Conservation (phyloP, 202 grass and related monocot genomes). For the Digitaria exilis region DNA sequence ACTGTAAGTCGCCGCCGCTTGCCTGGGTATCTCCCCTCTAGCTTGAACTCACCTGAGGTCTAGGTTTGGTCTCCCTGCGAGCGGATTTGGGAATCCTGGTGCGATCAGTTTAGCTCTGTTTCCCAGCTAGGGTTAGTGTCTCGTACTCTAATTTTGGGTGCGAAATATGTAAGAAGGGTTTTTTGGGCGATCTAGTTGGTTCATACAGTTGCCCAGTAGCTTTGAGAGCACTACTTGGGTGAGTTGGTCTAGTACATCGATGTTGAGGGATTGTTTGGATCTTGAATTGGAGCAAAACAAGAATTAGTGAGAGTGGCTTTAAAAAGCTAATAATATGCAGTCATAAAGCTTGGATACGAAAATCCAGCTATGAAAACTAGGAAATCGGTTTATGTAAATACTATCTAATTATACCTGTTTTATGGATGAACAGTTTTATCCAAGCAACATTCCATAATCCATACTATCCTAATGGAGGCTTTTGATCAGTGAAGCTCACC, state of each 20-base stretch:
- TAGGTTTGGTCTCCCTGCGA: not conserved
- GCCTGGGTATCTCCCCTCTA: not conserved
- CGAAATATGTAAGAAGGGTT: not conserved
- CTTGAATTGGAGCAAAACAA: not conserved
- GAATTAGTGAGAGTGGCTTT: not conserved
- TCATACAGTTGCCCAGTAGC: not conserved
- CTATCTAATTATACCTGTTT: not conserved
- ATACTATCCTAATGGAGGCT: not conserved
- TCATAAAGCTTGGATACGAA: not conserved
- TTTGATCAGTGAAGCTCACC: slow-evolving; percentile 9
- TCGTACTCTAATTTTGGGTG: slow-evolving; percentile 25
- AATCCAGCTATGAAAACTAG: not conserved
- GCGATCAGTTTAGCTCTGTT: slow-evolving; percentile 29
- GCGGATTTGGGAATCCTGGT: slow-evolving; percentile 17
- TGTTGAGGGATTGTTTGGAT: slow-evolving; percentile 1
- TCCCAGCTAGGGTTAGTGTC: slow-evolving; percentile 45
- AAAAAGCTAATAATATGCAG: not conserved
- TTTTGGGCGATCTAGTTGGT: not conserved
- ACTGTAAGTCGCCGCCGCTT: slow-evolving; percentile 38
- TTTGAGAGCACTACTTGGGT: not conserved
- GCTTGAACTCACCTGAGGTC: not conserved
- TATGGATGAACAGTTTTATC: not conserved
- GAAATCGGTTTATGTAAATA: not conserved
- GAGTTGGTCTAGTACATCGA: slow-evolving; percentile 14
- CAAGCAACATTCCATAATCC: slow-evolving; percentile 3